Conservation (phyloP, 257 asterid species). For the Solanum ossicruentum region DNA sequence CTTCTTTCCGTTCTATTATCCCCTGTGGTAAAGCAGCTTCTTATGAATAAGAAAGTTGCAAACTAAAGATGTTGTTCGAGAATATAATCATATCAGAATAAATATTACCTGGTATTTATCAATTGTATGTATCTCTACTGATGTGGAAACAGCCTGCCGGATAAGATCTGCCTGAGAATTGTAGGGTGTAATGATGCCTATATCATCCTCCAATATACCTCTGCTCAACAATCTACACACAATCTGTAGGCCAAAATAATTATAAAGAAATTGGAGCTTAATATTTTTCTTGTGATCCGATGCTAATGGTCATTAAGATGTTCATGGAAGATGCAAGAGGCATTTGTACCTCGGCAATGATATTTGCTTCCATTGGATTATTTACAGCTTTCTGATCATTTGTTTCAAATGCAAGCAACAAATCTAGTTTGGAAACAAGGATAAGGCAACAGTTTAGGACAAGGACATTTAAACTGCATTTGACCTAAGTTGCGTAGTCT, state of each 20-base stretch:
- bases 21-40: neutral
- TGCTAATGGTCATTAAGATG: neutral
- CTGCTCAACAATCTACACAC: constrained; percentile 33
- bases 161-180: constrained; percentile 80
- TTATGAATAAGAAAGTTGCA: neutral
- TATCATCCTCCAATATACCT: constrained; percentile 60
- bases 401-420: constrained; percentile 66
- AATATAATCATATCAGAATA: neutral
- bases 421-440: constrained; percentile 27
- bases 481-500: neutral
- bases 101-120: constrained; percentile 90
- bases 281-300: neutral
- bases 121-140: constrained; percentile 87
- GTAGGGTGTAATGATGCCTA: constrained; percentile 92
- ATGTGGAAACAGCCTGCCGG: constrained; percentile 40
- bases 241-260: constrained; percentile 24
- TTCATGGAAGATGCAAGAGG: neutral
- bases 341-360: constrained; percentile 55
- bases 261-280: neutral
- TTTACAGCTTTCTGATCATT: constrained; percentile 50
- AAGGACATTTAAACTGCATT: neutral
- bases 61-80: neutral
- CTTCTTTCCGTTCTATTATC: neutral
- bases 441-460: neutral
- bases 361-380: constrained; percentile 74